Base-by-base conservation (phyloP, 352 stramenopile genomes). In the Halophytophthora polymorphica region DNA sequence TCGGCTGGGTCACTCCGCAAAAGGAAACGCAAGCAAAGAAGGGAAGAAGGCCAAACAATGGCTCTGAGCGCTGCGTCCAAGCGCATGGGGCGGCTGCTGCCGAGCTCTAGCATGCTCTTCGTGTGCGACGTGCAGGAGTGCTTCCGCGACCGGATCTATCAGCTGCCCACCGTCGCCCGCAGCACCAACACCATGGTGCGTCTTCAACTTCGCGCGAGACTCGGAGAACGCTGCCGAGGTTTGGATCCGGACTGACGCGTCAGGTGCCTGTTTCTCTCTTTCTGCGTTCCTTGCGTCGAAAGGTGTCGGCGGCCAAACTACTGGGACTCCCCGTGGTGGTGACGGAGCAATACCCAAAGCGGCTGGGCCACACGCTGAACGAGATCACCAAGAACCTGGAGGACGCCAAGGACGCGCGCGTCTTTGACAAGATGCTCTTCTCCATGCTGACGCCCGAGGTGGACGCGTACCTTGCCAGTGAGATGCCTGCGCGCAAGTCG, bases 391-490 rank as follows among this genome's bases (percentile, higher is more conserved):
- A 73, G n/a, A 67, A 84, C 51, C 47, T 93, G 5, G 53, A 71
- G 18, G 56, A 68, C 35, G 58, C 69, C 37, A 51, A 67, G 21
- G 62, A 69, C 44, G 55, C 77, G 34, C 82, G 79, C 22, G 75
- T 91, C 3, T 98, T 98, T 55, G 91, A 98, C 75, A 99, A 99
- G 83, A 98, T 96, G 65, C 77, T 96, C 49, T 99, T 99, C 71
- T 98, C 88, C 14, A 99, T 99, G 97, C 68, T 98, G 35, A 98
- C 95, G n/a, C 66, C 77, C 21, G 94, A 99, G 53, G 89, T 98
- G 12, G 69, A 83, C 25, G 53, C 66, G 23, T 73, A 98, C 56
- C 53, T 99, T 33, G 51, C 69, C 22, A 51, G 35, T 13, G 61
- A 60, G 34, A 66, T 73, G 46, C 55, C 58, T 17, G 57, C 80